A percentile compares a stretch with the other conserved stretches of the same genome.
Evolutionary conservation across 2,329 filamentous ascomycete species (phyloP).

Genomic region (Colletotrichum abscissum): DNA sequence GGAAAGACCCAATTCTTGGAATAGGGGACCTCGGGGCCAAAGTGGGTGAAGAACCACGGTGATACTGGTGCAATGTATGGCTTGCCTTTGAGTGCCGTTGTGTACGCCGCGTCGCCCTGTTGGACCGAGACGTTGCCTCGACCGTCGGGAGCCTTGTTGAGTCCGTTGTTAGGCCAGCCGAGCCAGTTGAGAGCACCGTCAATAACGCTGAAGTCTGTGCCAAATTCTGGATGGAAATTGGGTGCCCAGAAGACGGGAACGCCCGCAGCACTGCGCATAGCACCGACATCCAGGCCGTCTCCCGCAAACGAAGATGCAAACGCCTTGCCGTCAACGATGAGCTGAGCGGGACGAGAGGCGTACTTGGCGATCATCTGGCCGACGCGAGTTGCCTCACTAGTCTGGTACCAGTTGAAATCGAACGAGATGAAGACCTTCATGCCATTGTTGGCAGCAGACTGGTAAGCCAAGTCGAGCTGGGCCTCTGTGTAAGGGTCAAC

Average conservation of each 20-base stretch:
- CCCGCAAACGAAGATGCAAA: conserved; percentile 66
- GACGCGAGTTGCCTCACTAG: not conserved
- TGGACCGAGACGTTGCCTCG: not conserved
- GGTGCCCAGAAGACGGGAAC: conserved; percentile 59
- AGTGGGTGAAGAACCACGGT: conserved; percentile 61
- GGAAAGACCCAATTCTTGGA: conserved; percentile 69
- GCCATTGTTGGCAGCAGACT: conserved; percentile 56
- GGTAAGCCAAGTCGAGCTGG: conserved; percentile 61
- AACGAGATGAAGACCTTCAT: conserved; percentile 68
- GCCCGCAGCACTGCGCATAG: conserved; percentile 55
- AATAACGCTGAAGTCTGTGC: conserved; percentile 48
- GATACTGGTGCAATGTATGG: conserved; percentile 59
- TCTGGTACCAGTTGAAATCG: not conserved
- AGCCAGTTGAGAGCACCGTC: conserved; percentile 61
- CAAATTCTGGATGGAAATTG: conserved; percentile 55
- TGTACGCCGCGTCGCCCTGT: conserved; percentile 44
- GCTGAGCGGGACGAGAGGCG: conserved; percentile 53
- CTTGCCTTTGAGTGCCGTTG: conserved; percentile 50
- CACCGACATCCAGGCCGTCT: conserved; percentile 55
- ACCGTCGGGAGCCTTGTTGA: conserved; percentile 62
- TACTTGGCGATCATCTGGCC: conserved; percentile 53
- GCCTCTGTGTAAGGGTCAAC: conserved; percentile 54
- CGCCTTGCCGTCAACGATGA: conserved; percentile 48
- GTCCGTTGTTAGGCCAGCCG: conserved; percentile 57
- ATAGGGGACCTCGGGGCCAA: conserved; percentile 50